phyloP scores from a whole-genome alignment of 768 basidiomycete species.

The Filobasidium floriforme region DNA sequence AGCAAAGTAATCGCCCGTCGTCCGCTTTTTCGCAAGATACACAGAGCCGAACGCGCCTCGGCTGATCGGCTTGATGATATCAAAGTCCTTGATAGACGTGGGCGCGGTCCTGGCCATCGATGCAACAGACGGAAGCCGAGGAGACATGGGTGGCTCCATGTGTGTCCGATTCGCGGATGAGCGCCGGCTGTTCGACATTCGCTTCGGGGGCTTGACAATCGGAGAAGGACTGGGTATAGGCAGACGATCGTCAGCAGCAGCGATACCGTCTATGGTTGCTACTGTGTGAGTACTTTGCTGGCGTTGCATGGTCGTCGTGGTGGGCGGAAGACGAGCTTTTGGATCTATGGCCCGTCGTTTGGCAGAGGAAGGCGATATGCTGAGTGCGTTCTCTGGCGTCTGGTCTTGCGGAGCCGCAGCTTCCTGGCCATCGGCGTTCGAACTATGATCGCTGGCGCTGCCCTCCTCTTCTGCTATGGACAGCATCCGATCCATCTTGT shows the following conservation, averaged over 20 bases:
- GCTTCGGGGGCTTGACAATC: slow-evolving; percentile 24
- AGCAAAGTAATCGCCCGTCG: slow-evolving; percentile 95
- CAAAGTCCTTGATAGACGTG: slow-evolving; percentile 96
- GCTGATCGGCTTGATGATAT: slow-evolving; percentile 97
- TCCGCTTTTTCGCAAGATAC: slow-evolving; percentile 95
- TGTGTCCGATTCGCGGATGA: slow-evolving; percentile 28
- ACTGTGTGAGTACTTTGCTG: slow-evolving; percentile 2
- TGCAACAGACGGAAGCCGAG: slow-evolving; percentile 69
- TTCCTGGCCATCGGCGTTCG: slow-evolving; percentile 28
- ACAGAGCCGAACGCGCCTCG: slow-evolving; percentile 98
- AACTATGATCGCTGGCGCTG: slow-evolving; percentile 27
- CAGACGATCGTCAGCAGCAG: background rate
- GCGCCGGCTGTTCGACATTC: slow-evolving; percentile 21
- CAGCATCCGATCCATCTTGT: slow-evolving; percentile 65
- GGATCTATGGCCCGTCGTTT: slow-evolving; percentile 33
- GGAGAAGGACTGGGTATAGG: slow-evolving; percentile 25
- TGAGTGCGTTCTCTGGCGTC: background rate
- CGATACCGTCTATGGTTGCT: background rate
- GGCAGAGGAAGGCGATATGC: background rate
- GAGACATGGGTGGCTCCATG: slow-evolving; percentile 62
- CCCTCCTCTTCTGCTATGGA: slow-evolving; percentile 55
- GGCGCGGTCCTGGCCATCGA: slow-evolving; percentile 71
- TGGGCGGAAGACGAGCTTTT: slow-evolving; percentile 39
- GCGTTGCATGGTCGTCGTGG: slow-evolving; percentile 18
- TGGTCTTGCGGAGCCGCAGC: background rate